Conservation (phyloP, 768 basidiomycete genomes). For the Xerocomus spinulosus region DNA sequence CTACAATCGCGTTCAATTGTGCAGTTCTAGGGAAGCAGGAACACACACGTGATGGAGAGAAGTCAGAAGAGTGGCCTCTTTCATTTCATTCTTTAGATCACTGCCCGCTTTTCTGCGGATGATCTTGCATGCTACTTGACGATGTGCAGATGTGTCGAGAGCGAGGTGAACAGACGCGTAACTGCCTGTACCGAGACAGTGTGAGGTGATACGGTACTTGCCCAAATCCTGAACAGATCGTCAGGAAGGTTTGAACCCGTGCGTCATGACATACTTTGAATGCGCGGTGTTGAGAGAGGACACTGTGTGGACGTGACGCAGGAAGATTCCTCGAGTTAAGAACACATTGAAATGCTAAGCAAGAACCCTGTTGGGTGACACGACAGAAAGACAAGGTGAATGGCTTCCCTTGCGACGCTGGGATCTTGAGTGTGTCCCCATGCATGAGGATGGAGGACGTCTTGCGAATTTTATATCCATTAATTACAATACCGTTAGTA, state of each 20-base stretch:
- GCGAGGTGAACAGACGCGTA: slow-evolving; percentile 83
- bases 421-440: slow-evolving; percentile 65
- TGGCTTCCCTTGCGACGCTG: slow-evolving; percentile 53
- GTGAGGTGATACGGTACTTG: slow-evolving; percentile 67
- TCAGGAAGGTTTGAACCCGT: background rate
- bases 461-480: slow-evolving; percentile 64
- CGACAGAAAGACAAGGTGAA: background rate
- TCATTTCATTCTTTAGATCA: slow-evolving; percentile 52
- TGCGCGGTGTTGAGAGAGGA: slow-evolving; percentile 48
- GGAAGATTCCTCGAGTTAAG: slow-evolving; percentile 51
- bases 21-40: background rate
- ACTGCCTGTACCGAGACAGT: slow-evolving; percentile 75
- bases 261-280: slow-evolving; percentile 43
- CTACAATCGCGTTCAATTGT: slow-evolving; percentile 32
- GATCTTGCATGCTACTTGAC: slow-evolving; percentile 83
- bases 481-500: slow-evolving; percentile 69
- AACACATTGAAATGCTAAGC: slow-evolving; percentile 60
- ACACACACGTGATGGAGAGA: slow-evolving; percentile 61
- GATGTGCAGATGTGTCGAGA: slow-evolving; percentile 54
- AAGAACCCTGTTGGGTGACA: background rate
- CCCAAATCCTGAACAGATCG: slow-evolving; percentile 48
- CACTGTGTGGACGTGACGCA: slow-evolving; percentile 54
- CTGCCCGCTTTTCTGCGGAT: slow-evolving; percentile 55
- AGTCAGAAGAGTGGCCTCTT: slow-evolving; percentile 72
- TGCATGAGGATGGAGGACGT: slow-evolving; percentile 71